Evolutionary conservation across 2,329 filamentous ascomycete species (phyloP).

Genomic region (Leptographium galeiforme): DNA sequence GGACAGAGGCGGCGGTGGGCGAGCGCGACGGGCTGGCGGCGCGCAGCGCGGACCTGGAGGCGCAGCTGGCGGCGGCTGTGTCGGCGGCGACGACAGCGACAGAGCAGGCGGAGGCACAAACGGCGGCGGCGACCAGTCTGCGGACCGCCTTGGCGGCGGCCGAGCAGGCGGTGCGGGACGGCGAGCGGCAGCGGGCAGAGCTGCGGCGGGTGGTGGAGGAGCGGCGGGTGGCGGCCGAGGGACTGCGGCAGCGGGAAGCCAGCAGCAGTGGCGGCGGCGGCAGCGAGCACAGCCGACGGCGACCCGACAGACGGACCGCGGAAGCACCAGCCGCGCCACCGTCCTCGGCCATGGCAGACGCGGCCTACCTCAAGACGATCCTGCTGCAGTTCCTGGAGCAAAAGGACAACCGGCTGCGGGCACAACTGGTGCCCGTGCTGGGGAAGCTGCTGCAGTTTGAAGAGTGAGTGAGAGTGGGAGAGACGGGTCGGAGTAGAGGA

Average conservation of each 20-base stretch:
- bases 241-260: conserved; percentile 36
- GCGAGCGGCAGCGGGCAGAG: conserved; percentile 70
- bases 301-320: too few species aligned
- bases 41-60: conserved; percentile 55
- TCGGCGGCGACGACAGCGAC: conserved; percentile 51
- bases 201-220: conserved; percentile 68
- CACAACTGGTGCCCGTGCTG: conserved; percentile 65
- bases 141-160: conserved; percentile 73
- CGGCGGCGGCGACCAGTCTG: conserved; percentile 62
- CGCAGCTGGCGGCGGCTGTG: conserved; percentile 56
- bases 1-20: conserved; percentile 50
- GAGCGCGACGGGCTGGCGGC: conserved; percentile 59
- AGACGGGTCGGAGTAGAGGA: too few species aligned
- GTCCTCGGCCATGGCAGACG: conserved; percentile 23
- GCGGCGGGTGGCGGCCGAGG: conserved; percentile 59
- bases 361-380: conserved; percentile 66
- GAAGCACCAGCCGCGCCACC: too few species aligned
- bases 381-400: conserved; percentile 71
- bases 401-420: conserved; percentile 61
- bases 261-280: conserved; percentile 31
- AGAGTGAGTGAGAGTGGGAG: conserved; percentile 37
- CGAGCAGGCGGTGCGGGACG: conserved; percentile 67
- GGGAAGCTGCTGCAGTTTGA: conserved; percentile 66
- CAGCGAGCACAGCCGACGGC: conserved; percentile 19
- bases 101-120: conserved; percentile 63